Evolutionary conservation across 2,329 filamentous ascomycete genomes (phyloP).

Genomic region (Erysiphe pulchra): DNA sequence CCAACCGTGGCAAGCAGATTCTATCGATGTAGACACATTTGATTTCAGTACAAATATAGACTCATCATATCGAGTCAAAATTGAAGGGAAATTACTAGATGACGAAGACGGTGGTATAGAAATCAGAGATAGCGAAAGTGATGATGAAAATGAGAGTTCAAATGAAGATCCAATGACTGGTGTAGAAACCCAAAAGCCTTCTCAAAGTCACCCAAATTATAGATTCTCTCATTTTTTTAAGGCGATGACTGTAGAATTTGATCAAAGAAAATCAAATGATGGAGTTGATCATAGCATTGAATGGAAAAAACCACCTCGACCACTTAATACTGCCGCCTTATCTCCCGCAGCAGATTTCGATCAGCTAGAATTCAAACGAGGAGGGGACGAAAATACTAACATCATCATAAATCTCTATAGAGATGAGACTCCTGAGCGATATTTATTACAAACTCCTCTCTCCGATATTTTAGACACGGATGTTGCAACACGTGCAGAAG

Average conservation of each 20-base stretch:
- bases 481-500: conserved; percentile 68
- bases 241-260: conserved; percentile 49
- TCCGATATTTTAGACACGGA: conserved; percentile 66
- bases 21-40: conserved; percentile 45
- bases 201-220: too few species aligned
- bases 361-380: conserved; percentile 71
- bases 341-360: conserved; percentile 64
- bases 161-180: conserved; percentile 18
- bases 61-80: conserved; percentile 70
- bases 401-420: conserved; percentile 67
- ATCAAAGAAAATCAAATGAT: conserved; percentile 31
- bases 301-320: conserved; percentile 82
- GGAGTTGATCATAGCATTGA: conserved; percentile 36
- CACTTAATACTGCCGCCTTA: conserved; percentile 23
- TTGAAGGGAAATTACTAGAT: conserved; percentile 63
- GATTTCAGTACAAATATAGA: conserved; percentile 58
- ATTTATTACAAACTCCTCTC: conserved; percentile 50
- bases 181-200: conserved; percentile 9
- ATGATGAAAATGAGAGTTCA: too few species aligned
- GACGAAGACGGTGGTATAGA: too few species aligned
- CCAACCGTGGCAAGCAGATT: conserved; percentile 67
- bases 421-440: conserved; percentile 70
- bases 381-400: conserved; percentile 78
- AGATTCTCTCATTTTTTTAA: conserved; percentile 63
- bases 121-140: conserved; percentile 23